These are phyloP conservation scores for Lactarius trivialis DNA, from an alignment of 768 basidiomycete species.

Conservation along the genomic window DNA sequence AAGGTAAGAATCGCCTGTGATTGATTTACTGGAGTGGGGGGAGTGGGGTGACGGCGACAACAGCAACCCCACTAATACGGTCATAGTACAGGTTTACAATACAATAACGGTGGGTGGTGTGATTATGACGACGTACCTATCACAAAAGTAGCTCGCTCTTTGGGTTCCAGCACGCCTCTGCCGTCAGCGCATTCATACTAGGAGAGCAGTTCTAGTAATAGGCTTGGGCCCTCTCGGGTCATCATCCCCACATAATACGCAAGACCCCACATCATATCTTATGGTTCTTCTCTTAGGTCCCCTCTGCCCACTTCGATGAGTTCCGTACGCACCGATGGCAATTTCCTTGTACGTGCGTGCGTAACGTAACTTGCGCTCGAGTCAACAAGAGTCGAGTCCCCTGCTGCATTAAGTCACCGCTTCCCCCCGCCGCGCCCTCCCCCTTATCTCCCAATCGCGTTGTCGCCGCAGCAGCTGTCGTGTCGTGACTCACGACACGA, in stretches of 20 bases:
- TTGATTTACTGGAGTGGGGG: neutral
- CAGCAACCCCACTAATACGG: neutral
- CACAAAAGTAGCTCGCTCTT: conserved; percentile 3
- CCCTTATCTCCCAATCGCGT: conserved; percentile 14
- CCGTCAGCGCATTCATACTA: neutral
- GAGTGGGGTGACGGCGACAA: neutral
- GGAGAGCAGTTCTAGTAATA: neutral
- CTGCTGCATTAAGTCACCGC: neutral
- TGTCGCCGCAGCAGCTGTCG: neutral
- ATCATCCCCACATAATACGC: neutral
- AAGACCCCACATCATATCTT: neutral
- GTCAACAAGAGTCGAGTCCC: neutral
- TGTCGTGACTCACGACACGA: neutral
- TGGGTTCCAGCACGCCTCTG: neutral
- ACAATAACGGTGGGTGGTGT: neutral
- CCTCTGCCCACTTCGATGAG: neutral
- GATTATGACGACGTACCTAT: neutral
- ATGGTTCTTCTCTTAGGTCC: neutral
- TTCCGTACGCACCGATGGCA: neutral
- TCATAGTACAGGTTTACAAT: neutral
- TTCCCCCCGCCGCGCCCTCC: neutral
- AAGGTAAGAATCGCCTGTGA: neutral
- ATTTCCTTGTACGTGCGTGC: neutral
- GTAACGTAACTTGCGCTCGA: neutral
- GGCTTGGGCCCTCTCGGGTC: no score